Evolutionary conservation across 768 basidiomycete genomes (phyloP), one percentile per base, ranked within the genome.

Genomic region (Gymnopilus junonius): DNA sequence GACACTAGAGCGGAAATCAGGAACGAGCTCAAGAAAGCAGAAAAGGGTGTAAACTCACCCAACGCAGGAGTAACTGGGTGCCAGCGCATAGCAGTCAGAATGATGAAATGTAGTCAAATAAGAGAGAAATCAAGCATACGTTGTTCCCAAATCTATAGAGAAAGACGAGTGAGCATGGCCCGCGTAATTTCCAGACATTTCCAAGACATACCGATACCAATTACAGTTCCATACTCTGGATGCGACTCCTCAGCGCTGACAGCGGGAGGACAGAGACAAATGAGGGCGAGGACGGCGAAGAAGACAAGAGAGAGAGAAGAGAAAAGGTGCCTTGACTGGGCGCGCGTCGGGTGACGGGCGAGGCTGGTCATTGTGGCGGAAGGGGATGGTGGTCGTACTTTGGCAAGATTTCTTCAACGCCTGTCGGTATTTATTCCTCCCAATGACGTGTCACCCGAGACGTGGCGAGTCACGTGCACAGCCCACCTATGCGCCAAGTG

Each of bases 171-270:
- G 34, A 53, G 27, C 42, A 45, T 39, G 2, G 58, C 15, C 27
- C 15, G 21, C 23, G 32, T 2, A 23, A 27, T 25, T 12, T 55
- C 21, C 11, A 58, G 58, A 12, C 23, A n/a, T n/a, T n/a, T 17
- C 12, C 1, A 35, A 31, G 15, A 76, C 84, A 61, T 60, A 88
- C 87, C 89, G 65, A 92, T 91, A 76, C 91, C 93, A 70, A 95
- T 93, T 31, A 94, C 91, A 25, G 88, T 87, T 15, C 93, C 93
- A 72, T 89, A 91, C 69, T 91, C 87, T 29, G 80, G 75, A 70
- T 78, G 79, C 20, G 56, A 64, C 12, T 81, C 83, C 46, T 85
- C 80, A 6, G 89, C 89, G 21, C 76, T 76, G 42, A 77, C 82
- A 20, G 81, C 78, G 14, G 83, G 77, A n/a, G 92, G 91, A 68